Conservation (phyloP, 1,284 basidiomycete genomes). For the Phlebopus sp. region DNA sequence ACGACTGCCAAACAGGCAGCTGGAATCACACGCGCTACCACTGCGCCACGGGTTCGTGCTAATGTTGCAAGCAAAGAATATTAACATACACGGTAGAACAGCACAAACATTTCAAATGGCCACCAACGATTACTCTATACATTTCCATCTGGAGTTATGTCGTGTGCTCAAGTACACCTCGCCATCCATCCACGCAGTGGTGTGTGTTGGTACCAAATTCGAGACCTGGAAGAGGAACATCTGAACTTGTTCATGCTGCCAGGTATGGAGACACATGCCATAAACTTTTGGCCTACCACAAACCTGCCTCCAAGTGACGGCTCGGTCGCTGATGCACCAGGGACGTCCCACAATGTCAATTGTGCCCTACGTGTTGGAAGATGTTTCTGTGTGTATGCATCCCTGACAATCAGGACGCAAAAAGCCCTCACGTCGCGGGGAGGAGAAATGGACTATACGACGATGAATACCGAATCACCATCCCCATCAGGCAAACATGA, state of each 20-base stretch:
- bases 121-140: slow-evolving; percentile 10
- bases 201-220: slow-evolving; percentile 28
- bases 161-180: slow-evolving; percentile 30
- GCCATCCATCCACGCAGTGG: slow-evolving; percentile 30
- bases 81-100: too few relatives aligned
- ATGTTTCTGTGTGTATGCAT: slow-evolving; percentile 55
- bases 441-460: slow-evolving; percentile 63
- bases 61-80: too few relatives aligned
- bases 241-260: not conserved
- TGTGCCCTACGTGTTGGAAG: slow-evolving; percentile 63
- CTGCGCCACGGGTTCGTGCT: slow-evolving; percentile 31
- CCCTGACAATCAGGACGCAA: slow-evolving; percentile 73
- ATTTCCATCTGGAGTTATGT: slow-evolving; percentile 31
- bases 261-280: slow-evolving; percentile 41
- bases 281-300: slow-evolving; percentile 64
- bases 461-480: slow-evolving; percentile 2
- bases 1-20: slow-evolving; percentile 10
- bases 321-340: slow-evolving; percentile 50
- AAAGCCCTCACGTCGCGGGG: slow-evolving; percentile 79
- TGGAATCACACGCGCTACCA: slow-evolving; percentile 39
- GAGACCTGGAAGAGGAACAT: slow-evolving; percentile 22
- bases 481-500: not conserved
- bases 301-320: slow-evolving; percentile 53
- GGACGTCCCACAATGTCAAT: slow-evolving; percentile 83
- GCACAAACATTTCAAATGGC: too few relatives aligned